Conservation (phyloP, 2,329 filamentous ascomycete species). For the Beauveria asiatica region DNA sequence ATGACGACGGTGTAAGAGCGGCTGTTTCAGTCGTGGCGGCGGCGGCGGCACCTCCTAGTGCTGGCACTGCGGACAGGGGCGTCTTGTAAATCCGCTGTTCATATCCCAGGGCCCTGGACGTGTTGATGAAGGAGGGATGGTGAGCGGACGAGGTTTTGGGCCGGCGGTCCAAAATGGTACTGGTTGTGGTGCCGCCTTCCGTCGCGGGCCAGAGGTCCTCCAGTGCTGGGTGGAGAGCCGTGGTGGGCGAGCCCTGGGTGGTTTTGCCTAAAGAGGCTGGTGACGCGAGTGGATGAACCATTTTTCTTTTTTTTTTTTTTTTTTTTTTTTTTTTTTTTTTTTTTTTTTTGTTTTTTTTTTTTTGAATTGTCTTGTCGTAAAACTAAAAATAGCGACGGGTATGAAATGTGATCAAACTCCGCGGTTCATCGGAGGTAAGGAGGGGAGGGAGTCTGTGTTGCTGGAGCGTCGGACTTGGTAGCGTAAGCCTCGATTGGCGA, state of each 20-base stretch:
- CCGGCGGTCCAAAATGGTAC: conserved; percentile 15
- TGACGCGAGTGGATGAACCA: not conserved
- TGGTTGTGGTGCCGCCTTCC: not conserved
- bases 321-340: not conserved
- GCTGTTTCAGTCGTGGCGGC: not conserved
- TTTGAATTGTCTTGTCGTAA: not conserved
- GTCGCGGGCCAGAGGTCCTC: not conserved
- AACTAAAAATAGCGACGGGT: not conserved
- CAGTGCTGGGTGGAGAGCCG: conserved; percentile 2
- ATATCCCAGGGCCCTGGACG: conserved; percentile 15
- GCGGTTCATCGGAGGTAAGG: too few species aligned
- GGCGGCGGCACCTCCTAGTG: conserved; percentile 14
- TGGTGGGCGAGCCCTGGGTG: not conserved
- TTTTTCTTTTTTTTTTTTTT: not conserved
- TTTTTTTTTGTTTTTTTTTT: not conserved
- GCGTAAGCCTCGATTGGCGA: conserved; percentile 2
- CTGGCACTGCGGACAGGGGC: conserved; percentile 18
- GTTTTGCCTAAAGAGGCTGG: not conserved
- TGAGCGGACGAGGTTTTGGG: conserved; percentile 11
- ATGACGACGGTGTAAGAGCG: conserved; percentile 4
- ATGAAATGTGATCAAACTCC: not conserved
- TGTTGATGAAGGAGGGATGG: conserved; percentile 16
- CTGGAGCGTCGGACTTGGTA: not conserved
- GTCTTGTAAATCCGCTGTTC: conserved; percentile 13
- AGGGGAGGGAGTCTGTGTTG: too few species aligned